These are phyloP conservation scores for Podospora pseudocomata DNA, from an alignment of 495 filamentous ascomycete genomes.

Conservation along the genomic window DNA sequence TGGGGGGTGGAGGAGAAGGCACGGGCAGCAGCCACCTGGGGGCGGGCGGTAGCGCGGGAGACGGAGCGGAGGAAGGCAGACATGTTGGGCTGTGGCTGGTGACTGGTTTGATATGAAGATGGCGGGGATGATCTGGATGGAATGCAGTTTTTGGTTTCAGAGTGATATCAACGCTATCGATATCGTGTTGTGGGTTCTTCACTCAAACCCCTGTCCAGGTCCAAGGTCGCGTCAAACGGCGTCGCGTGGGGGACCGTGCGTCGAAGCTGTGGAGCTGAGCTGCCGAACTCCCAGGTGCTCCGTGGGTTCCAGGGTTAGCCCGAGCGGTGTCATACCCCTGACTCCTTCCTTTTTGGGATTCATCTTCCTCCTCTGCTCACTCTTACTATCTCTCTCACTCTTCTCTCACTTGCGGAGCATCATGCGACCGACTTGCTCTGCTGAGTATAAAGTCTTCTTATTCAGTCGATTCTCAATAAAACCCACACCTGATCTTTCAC, in stretches of 20 bases:
- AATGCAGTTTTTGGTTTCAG: background rate
- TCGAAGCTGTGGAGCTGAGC: background rate
- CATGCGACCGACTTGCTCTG: background rate
- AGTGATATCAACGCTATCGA: background rate
- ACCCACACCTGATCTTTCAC: too few relatives aligned
- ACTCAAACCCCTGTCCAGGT: background rate
- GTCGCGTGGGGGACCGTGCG: background rate
- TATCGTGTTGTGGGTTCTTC: background rate
- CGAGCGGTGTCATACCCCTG: too few relatives aligned
- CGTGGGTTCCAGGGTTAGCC: background rate
- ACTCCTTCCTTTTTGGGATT: too few relatives aligned
- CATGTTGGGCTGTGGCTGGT: slow-evolving; percentile 25
- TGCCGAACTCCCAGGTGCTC: background rate
- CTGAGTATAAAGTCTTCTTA: background rate
- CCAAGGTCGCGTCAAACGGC: background rate
- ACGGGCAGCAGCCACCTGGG: slow-evolving; percentile 41
- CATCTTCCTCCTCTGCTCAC: background rate
- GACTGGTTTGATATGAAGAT: background rate
- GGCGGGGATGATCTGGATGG: background rate
- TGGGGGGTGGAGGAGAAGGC: slow-evolving; percentile 53
- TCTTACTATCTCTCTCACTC: background rate
- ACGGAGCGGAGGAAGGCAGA: slow-evolving; percentile 45
- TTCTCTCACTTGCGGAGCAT: background rate
- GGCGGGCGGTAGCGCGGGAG: slow-evolving; percentile 31
- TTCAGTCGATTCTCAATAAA: background rate